Evolutionary conservation across 495 filamentous ascomycete genomes (phyloP), one percentile per base, ranked within the genome.

Genomic region (Filosporella fistucella): DNA sequence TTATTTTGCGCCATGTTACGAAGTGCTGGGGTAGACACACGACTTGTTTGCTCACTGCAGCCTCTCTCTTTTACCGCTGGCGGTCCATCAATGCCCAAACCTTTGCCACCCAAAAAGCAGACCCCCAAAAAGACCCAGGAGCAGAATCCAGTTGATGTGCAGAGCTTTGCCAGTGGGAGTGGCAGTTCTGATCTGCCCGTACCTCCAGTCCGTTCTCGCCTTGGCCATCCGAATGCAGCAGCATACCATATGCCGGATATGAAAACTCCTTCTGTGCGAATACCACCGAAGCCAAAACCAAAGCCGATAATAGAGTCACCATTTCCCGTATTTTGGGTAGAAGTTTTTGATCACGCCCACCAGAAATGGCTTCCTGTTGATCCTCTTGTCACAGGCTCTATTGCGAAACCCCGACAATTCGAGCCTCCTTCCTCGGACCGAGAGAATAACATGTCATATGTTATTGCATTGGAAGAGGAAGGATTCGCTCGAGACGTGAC

Each of bases 341-440:
- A 98, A 65, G 84, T 86, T 2, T 88, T 94, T 57, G 87, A 95
- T 57, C 69, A 79, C 46, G 85, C 82, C 12, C 71, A 84, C 24
- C 85, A 96, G 60, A 95, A 89, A 72, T 97, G 91, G 91, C 75
- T 95, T 40, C 76, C 89, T 1, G 76, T 93, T 20, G 94, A 98
- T 58, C 85, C 91, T 0, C 59, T 96, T 3, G 87, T 90, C 24
- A 95, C 88, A 2, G 68, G 71, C 30, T 83, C 88, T 0, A 75
- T 90, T 22, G 83, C 77, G 55, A 90, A 86, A 54, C 79, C 88
- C 1, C 62, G 56, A 28, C 73, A 73, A 3, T 72, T 96, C 26
- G 91, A 96, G 56, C 93, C 93, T 0, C 88, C 94, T 0, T 70
- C 81, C 10, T 80, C 75, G 2, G 87, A 94, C 63, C 56, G 68